Evolutionary conservation across 2,329 filamentous ascomycete genomes (phyloP), one percentile per base, ranked within the genome.

Genomic region (Diaporthe ilicicola): DNA sequence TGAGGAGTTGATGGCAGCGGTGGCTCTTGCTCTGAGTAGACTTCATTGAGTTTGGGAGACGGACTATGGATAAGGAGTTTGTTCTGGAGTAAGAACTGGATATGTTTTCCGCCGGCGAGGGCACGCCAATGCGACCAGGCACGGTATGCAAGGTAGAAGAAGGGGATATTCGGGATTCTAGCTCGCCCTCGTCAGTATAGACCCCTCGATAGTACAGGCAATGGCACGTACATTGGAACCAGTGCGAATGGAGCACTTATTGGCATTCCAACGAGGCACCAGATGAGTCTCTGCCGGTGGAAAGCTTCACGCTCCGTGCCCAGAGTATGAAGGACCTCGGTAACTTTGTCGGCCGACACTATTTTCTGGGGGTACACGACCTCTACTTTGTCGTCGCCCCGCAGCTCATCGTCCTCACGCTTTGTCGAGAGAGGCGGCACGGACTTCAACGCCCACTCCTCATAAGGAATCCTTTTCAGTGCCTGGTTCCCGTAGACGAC

Each of bases 381-480:
- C 75, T 94, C 89, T 73, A 94, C 89, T 76, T 89, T 90, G 64
- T 90, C 88, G 74, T 87, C 86, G 46, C 88, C 89, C 66, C 89
- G 81, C 27, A 90, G 77, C 76, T 93, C 90, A 66, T 93, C 90
- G 61, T 88, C 84, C 75, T 89, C 87, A 70, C 90, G 87, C 75
- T 89, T 88, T 70, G 89, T 84, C 51, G 91, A 94, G 75, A 97
- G 85, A 27, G 95, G 92, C 54, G 96, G 96, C 66, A 99, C 91
- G 44, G 94, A 97, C 84, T 98, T 98, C 75, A 99, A 87, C 0
- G 94, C 94, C 96, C 96, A 99, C 91, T 99, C 96, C 82, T 98
- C 93, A 80, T 93, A 98, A 3, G 96, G 93, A 77, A 99, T 97
- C 73, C 94, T 90, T 76, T 93, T 91, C 73, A 99, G 89, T 19